These are phyloP conservation scores for Houttuynia cordata DNA, from an alignment of 164 flowering plant genomes.

Conservation along the genomic window DNA sequence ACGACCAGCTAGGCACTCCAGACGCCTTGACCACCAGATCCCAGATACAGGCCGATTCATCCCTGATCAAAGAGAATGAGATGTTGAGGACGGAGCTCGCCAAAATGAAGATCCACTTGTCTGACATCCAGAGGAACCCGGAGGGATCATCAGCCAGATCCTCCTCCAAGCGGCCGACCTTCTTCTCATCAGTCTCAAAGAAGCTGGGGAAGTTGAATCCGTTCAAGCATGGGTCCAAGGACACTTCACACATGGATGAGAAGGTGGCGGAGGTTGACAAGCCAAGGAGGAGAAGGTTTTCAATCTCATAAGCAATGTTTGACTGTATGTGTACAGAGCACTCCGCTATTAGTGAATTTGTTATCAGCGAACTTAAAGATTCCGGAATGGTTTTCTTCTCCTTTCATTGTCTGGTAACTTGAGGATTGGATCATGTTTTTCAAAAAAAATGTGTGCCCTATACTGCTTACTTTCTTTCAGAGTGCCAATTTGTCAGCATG, in stretches of 20 bases:
- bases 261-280: constrained; percentile 49
- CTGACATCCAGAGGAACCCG: constrained; percentile 42
- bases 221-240: constrained; percentile 76
- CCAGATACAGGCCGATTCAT: constrained; percentile 51
- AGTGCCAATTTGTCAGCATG: no score
- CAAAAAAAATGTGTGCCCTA: no score
- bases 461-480: no score
- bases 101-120: constrained; percentile 67
- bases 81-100: constrained; percentile 50
- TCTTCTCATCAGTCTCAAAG: constrained; percentile 81
- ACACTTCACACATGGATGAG: constrained; percentile 45
- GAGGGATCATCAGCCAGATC: constrained; percentile 4
- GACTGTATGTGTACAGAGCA: background rate
- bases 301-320: constrained; percentile 39
- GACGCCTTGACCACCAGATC: constrained; percentile 39
- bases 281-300: constrained; percentile 91
- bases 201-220: constrained; percentile 85
- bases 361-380: no score
- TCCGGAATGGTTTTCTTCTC: no score
- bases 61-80: constrained; percentile 73
- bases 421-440: no score
- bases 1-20: constrained; percentile 2
- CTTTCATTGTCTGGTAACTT: no score
- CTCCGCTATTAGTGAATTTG: background rate
- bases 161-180: constrained; percentile 27